Base-by-base conservation (phyloP, 345 rosid species). In the Syzygium grande region DNA sequence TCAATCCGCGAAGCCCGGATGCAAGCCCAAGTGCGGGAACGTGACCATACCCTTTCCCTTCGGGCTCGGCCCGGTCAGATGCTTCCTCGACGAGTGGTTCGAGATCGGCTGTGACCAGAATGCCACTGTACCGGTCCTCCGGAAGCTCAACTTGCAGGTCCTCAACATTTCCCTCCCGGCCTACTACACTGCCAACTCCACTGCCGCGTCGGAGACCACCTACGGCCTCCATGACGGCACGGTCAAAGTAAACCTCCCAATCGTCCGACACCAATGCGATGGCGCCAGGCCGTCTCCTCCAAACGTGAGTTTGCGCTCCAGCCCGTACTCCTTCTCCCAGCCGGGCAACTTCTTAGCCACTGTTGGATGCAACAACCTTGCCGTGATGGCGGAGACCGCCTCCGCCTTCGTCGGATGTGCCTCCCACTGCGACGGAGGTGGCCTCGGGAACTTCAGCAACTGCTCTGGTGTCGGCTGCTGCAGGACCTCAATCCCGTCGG, bases 291-390 rank as follows among this genome's bases (percentile, higher is more conserved):
- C 34, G 11, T 61, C 68, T 27, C 4, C 34, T n/a, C 73, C 34
- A 12, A n/a, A 61, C 17, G 73, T 83, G 86, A 41, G 52, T 23
- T 30, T 83, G 85, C 25, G n/a, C 51, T 30, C 54, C 34, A 80
- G 85, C 14, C 55, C 85, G 49, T 83, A 34, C 38, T 34, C 38
- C 38, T 34, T 34, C 38, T 34, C 38, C 38, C 38, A 34, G 38
- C 38, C 38, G 2, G 38, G 38, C 17, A 83, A 87, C 86, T 52
- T 56, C 51, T 87, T 87, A 27, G 30, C 85, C 38, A 43, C 86
- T 9, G 88, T 59, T 30, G 80, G 88, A 7, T 83, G 86, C 86
- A 83, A 87, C 49, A 87, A 30, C 88, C 43, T 80, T 27, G 80
- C 86, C 7, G 38, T 56, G 52, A 41, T 22, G 77, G 54, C 23